Base-by-base conservation (phyloP, 495 filamentous ascomycete genomes). In the Podospora fimiseda region DNA sequence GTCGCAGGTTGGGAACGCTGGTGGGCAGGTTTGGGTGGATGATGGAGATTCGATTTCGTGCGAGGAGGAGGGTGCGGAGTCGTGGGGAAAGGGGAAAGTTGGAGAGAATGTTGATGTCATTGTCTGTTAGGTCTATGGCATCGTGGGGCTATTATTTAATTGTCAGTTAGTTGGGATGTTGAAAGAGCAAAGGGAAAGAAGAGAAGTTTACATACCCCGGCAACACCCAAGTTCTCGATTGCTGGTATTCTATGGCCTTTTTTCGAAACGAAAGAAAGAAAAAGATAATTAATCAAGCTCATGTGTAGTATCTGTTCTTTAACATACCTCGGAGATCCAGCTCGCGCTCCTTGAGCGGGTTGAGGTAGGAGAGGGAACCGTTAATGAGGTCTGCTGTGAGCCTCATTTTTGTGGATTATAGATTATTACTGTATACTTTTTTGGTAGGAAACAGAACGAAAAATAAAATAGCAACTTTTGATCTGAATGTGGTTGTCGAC, bases 321-420 rank as follows among this genome's bases (percentile, higher is more conserved):
- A 72, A 91, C 90, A 86, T 84, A 99, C 94, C 94, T 97, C 94
- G 84, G 60, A 99, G 90, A 79, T 96, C 90, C 64, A 99, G 81
- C 80, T 99, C 94, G 65, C 94, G 89, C 77, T 99, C 93, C 70
- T 89, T 91, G 73, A 97, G 79, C 57, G 92, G 89, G 76, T 97
- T 97, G 64, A 96, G 87, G 82, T 95, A 99, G 68, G 89, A 95
- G 53, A 92, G 86, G 54, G 92, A 92, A 71, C 80, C 82, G 68
- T 86, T 79, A 65, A 97, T 90, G 62, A 96, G 86, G 67, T 97
- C 93, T 59, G 88, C 84, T 51, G 90, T 96, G 72, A 98, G 80
- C 78, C 93, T 86, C 93, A 97, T 96, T 45, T 50, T 73, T 62
- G 49, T 4, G 13, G 27, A n/a, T n/a, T n/a, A n/a, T n/a, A n/a